Percentiles rank a stretch among this genome's conserved stretches.
Conservation (phyloP, 768 basidiomycete genomes). For the Gloeophyllum trabeum region DNA sequence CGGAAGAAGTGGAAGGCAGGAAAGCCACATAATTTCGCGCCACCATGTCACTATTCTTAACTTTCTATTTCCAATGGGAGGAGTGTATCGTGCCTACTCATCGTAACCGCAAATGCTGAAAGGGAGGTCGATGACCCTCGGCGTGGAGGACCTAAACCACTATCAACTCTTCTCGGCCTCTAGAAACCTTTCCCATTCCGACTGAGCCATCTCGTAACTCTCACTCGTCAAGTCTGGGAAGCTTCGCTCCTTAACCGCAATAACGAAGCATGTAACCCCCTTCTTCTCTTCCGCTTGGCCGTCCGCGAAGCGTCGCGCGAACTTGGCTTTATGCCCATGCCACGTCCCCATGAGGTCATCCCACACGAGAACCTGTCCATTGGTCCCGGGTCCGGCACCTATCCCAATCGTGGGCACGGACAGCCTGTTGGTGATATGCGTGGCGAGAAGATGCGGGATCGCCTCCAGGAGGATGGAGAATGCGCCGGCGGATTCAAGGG, state of each 20-base stretch:
- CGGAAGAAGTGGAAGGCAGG: too few species aligned
- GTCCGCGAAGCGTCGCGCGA: constrained; percentile 83
- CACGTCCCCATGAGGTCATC: constrained; percentile 84
- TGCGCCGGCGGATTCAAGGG: constrained; percentile 77
- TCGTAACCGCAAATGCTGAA: too few species aligned
- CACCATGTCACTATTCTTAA: too few species aligned
- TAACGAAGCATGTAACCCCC: constrained; percentile 61
- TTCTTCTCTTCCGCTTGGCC: constrained; percentile 47
- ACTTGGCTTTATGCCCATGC: constrained; percentile 76
- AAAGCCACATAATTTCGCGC: too few species aligned
- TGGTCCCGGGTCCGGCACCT: constrained; percentile 77
- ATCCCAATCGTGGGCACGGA: constrained; percentile 88
- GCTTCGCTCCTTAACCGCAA: constrained; percentile 60
- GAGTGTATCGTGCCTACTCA: too few species aligned
- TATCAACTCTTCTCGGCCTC: too few species aligned
- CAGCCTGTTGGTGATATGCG: constrained; percentile 60
- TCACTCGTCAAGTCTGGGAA: constrained; percentile 73
- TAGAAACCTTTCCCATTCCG: constrained; percentile 62
- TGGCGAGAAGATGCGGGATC: constrained; percentile 69
- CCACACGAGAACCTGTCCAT: constrained; percentile 89
- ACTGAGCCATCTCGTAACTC: constrained; percentile 70
- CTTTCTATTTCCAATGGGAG: too few species aligned
- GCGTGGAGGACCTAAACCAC: too few species aligned
- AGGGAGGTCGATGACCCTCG: too few species aligned
- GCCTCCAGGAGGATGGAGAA: constrained; percentile 86